Evolutionary conservation across 164 flowering plant species (phyloP).

Genomic region (Vitis amurensis): DNA sequence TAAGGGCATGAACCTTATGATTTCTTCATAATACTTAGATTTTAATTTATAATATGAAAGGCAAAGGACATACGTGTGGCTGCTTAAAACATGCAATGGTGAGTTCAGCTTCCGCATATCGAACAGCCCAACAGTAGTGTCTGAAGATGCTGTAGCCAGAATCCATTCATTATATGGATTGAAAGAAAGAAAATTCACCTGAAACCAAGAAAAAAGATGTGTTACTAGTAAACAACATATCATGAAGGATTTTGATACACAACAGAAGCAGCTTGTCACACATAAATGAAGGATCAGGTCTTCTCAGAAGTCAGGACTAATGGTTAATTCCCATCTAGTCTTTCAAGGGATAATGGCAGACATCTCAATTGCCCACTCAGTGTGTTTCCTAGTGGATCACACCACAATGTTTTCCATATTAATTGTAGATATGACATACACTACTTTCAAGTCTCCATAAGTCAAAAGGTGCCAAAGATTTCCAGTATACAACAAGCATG

Average conservation of each 20-base stretch:
- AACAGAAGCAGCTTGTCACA: background rate
- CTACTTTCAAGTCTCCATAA: no score
- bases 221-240: background rate
- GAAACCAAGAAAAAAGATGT: constrained; percentile 18
- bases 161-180: constrained; percentile 87
- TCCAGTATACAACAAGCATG: no score
- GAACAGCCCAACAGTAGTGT: constrained; percentile 78
- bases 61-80: constrained; percentile 65
- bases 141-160: constrained; percentile 93
- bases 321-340: no score
- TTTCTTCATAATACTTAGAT: no score
- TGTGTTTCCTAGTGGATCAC: no score
- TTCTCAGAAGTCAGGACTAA: background rate
- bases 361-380: no score
- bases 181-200: constrained; percentile 88
- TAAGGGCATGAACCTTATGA: background rate
- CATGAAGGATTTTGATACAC: background rate
- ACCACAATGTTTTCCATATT: no score
- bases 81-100: constrained; percentile 68
- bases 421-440: no score
- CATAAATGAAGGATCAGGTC: background rate
- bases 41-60: background rate
- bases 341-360: no score
- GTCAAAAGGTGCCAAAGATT: no score
- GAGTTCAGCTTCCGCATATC: constrained; percentile 70